Base-by-base conservation (phyloP, 2,329 filamentous ascomycete species). In the Chaetomium sp. region DNA sequence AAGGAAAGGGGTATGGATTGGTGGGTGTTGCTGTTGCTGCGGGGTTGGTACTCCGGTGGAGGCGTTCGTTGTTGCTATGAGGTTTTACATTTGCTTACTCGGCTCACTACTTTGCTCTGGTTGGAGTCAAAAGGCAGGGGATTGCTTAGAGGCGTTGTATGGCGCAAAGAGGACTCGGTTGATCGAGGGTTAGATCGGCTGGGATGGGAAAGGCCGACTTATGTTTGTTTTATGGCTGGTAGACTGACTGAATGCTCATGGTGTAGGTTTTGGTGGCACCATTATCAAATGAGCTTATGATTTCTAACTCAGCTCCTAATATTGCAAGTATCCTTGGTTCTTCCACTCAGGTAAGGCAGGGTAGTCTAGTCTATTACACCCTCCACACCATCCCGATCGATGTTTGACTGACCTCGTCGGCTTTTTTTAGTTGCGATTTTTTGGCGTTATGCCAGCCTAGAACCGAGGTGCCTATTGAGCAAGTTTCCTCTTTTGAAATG, bases 141-240 rank as follows among this genome's bases (percentile, higher is more conserved):
- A 4, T 60, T 60, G 58, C 49, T 62, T 56, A 13, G 33, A 35
- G 60, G 60, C 42, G 60, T 62, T 62, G 53, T 42, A 50, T 50
- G 51, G 58, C 23, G 49, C n/a, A 12, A 1, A 19, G 16, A 27
- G 16, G 27, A 3, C 23, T 45, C 27, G 35, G 33, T 45, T 25
- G 21, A 31, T 38, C n/a, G 19, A n/a, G 47, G 16, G 19, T 19
- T 16, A n/a, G 19, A 7, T 31, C 16, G 56, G 16, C 42, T 31
- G 13, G 50, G 45, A 23, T 21, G 45, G n/a, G 45, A 47, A 21
- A 2, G 56, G 25, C 23, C 19, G 25, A 27, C n/a, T 13, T 58
- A 35, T 50, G 27, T 58, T 23, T 58, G 16, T 58, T 25, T 45
- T 33, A 23, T 21, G 57, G 25, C 42, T 23, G 57, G 55, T 57